Evolutionary conservation across 441 rosid species (phyloP), one percentile per base, ranked within the genome.

Genomic region (Pelargonium australe): DNA sequence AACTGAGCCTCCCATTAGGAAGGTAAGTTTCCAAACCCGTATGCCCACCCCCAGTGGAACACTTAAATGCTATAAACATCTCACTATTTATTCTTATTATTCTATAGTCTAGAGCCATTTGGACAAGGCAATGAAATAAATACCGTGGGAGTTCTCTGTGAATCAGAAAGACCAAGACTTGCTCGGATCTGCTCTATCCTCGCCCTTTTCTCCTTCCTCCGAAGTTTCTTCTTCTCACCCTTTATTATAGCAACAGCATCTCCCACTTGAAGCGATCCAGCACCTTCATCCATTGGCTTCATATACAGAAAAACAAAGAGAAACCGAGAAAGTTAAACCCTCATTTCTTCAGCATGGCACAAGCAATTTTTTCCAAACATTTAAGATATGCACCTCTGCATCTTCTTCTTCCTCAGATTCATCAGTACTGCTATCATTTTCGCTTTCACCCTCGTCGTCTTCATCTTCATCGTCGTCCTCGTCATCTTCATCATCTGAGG

Each of bases 131-230:
- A 10, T 37, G 25, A 63, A 41, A 70, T 43, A 63, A 64, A 60
- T 85, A 91, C 97, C 89, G 70, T 66, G 45, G 99, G 96, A 69
- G 99, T 94, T 86, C 97, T 89, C 73, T 94, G 97, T 67, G 92
- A 85, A 88, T 94, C 97, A 58, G 96, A 91, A 43, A 94, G 97
- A 73, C 99, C 96, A 63, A 94, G 90, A 74, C 85, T 91, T 76
- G 91, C 97, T 83, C 99, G 82, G 70, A 94, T 89, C 83, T 91
- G 96, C 83, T 89, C 96, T 73, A 94, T 91, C 79, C 99, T 89
- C 66, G 91, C 85, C 67, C 97, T 81, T 74, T 91, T 94, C 79
- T 94, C 97, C 79, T 94, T 94, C 81, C 97, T 87, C 40, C 94
- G 73, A 16, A 94, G 86, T 63, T 66, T 75, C 78, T 88, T 91